Base-by-base conservation (phyloP, 495 filamentous ascomycete genomes). In the Podospora tetraspora region DNA sequence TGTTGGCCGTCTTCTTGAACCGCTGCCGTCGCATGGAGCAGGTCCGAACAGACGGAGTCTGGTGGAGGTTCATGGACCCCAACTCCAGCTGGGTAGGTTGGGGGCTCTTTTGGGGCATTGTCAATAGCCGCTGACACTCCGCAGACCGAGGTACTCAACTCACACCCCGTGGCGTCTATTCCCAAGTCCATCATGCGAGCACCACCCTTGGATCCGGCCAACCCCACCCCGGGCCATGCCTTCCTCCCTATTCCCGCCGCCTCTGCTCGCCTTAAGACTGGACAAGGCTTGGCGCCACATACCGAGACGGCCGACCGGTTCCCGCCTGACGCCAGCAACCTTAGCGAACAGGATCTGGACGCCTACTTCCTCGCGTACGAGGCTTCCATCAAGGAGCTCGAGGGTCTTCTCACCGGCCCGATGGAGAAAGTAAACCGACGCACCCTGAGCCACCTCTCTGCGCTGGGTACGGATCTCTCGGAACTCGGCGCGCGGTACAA, bases 1-100 rank as follows among this genome's bases (percentile, higher is more conserved):
- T 99, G 95, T 78, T 99, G 56, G 89, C 89, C 32, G 94, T 97
- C 5, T 99, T 99, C 72, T 76, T 99, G 34, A 98, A 99, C 74
- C 86, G 95, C 34, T 99, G 95, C 78, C 86, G 92, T 59, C 84
- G 86, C 69, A 97, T 98, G 95, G 91, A 93, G 73, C 92, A 97
- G 68, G 89, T 99, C 52, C 86, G 91, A 30, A 91, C 96, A 66
- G 96, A 98, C 75, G 94, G 93, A 8, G 93, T 98, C 16, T 96
- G 93, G 88, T 97, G 94, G 92, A 91, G 92, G 69, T 99, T 99
- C 74, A 83, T 99, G 12, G 95, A 99, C 74, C 94, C 95, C 4
- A 97, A 99, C 77, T 92, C 94, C 22, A 99, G 95, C 89, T 99
- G 95, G 95, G 94, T 97, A 85, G 52, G 84, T 79, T 30, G 4